These are phyloP conservation scores for Kondoa subrosea DNA, from an alignment of 768 basidiomycete genomes.

Conservation along the genomic window DNA sequence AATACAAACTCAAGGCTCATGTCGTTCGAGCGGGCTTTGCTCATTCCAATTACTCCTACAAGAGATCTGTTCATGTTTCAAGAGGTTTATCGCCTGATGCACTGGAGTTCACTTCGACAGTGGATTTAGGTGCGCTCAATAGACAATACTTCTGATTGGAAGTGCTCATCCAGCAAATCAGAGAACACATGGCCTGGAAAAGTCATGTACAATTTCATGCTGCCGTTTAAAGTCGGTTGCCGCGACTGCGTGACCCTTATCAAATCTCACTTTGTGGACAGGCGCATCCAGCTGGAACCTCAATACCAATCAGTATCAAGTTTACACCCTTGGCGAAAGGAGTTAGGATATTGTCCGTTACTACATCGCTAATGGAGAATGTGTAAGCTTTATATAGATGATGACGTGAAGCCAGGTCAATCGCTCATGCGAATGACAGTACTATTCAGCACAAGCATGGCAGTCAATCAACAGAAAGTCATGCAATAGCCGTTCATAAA, in stretches of 20 bases:
- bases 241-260: too few species aligned
- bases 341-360: conserved; percentile 49
- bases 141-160: too few species aligned
- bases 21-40: conserved; percentile 57
- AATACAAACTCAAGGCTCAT: conserved; percentile 77
- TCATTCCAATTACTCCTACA: conserved; percentile 48
- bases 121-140: conserved; percentile 42
- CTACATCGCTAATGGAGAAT: conserved; percentile 54
- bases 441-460: neutral
- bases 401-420: neutral
- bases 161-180: conserved; percentile 32
- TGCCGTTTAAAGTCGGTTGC: conserved; percentile 80
- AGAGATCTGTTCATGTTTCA: conserved; percentile 47
- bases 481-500: neutral
- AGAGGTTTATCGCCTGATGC: conserved; percentile 64
- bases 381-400: neutral
- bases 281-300: conserved; percentile 83
- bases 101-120: conserved; percentile 84
- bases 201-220: conserved; percentile 66
- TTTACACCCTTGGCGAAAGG: conserved; percentile 78
- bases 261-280: neutral
- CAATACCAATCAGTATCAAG: conserved; percentile 62
- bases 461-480: neutral
- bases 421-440: neutral
- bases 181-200: conserved; percentile 97